phyloP scores from a whole-genome alignment of 2,329 filamentous ascomycete genomes.

The Pestalotiopsis fici region DNA sequence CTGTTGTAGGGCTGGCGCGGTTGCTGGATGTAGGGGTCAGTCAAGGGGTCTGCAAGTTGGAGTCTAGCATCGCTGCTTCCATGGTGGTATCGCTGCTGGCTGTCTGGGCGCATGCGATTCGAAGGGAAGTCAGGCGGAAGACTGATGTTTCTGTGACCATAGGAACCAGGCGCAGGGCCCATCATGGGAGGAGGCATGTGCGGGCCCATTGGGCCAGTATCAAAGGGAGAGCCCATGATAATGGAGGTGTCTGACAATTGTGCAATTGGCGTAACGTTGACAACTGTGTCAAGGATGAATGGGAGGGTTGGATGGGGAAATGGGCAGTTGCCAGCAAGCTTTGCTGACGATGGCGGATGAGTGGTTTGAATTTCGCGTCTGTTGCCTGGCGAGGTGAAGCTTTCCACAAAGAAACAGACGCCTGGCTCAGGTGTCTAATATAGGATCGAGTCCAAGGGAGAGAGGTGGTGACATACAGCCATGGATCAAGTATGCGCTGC shows the following conservation, averaged over 20 bases:
- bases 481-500: conserved; percentile 10
- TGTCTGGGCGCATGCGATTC: background rate
- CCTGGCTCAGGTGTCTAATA: background rate
- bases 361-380: background rate
- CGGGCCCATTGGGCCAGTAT: background rate
- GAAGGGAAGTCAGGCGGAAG: background rate
- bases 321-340: background rate
- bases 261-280: background rate
- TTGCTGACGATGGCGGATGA: background rate
- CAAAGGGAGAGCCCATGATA: background rate
- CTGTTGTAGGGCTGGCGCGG: conserved; percentile 44
- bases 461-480: conserved; percentile 13
- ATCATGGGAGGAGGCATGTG: background rate
- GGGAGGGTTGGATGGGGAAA: background rate
- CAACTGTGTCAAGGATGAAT: conserved; percentile 1
- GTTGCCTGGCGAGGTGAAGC: conserved; percentile 2
- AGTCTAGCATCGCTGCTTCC: conserved; percentile 10
- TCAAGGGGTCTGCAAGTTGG: conserved; percentile 7
- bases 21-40: conserved; percentile 25
- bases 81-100: conserved; percentile 1
- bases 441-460: background rate
- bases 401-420: background rate
- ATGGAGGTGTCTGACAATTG: background rate
- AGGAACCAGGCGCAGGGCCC: background rate
- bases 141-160: background rate